Conservation (phyloP, 2,329 filamentous ascomycete species). For the Sarocladium oryzae region DNA sequence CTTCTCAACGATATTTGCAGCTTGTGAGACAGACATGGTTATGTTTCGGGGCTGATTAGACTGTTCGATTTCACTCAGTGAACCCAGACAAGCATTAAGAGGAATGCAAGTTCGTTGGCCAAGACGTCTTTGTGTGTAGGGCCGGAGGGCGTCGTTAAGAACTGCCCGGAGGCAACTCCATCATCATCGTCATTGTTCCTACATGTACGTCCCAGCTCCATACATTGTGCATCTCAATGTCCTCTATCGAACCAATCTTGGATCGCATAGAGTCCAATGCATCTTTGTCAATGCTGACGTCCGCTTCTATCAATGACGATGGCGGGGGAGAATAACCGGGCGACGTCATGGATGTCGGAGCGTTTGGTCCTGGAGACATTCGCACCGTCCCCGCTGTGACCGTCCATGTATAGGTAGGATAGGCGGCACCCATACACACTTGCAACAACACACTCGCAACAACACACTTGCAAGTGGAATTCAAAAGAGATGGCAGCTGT, state of each 20-base stretch:
- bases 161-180: background rate
- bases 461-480: no score
- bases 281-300: background rate
- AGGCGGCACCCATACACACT: background rate
- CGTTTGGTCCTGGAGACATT: background rate
- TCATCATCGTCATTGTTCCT: no score
- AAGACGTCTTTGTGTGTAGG: background rate
- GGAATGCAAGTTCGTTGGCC: no score
- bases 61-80: no score
- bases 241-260: background rate
- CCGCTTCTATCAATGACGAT: background rate
- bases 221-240: background rate
- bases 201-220: background rate
- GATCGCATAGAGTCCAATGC: background rate
- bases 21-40: conserved; percentile 56
- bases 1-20: conserved; percentile 62
- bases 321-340: background rate
- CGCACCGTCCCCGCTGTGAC: background rate
- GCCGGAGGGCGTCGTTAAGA: background rate
- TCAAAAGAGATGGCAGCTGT: background rate
- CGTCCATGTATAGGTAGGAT: background rate
- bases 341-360: conserved; percentile 10
- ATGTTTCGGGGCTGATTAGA: background rate
- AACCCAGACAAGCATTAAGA: no score
- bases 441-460: no score